Base-by-base conservation (phyloP, 176 grass and related monocot genomes). In the Dendrocalamus sinicus region DNA sequence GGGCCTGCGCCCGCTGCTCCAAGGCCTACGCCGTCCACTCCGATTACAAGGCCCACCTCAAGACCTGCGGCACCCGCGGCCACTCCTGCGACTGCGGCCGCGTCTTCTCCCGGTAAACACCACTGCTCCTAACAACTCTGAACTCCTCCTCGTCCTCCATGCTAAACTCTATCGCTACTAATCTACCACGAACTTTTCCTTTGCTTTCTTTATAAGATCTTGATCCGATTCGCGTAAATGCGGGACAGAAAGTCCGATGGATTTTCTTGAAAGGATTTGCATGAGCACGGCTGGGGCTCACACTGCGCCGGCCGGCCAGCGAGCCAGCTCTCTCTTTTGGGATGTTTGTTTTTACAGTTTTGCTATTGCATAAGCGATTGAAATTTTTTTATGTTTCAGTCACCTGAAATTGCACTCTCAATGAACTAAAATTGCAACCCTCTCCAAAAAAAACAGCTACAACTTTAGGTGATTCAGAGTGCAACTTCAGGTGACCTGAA, bases 41-140 rank as follows among this genome's bases (percentile, higher is more conserved):
- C 77, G 96, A 99, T 87, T 99, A 94, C 90, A 99, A 99, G 93
- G 96, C 96, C 1, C 96, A 99, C 88, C 93, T 99, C 90, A 99
- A 96, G 91, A 96, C 96, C 78, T 99, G 96, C 85, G 97, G 97
- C 62, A 96, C 97, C 81, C 93, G 93, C 67, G 97, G 97, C 20
- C 97, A 99, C 55, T 91, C 93, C 65, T 99, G 97, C 79, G 97
- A 99, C 87, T 99, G 97, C 74, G 97, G 97, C 67, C 97, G 94
- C 64, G 96, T 99, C 76, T 99, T 99, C 80, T 99, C 96, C 70
- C 67, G 96, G 96, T 95, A 78, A 82, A 4, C 17, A 75, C 12
- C 1, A 0, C 9, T 12, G 37, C 14, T 2, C n/a, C 59, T 2
- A 61, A 61, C 59, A 61, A 26, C 59, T 12, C n/a, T 61, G 9